Evolutionary conservation across 352 stramenopile species (phyloP).

Genomic region (Phytophthora pseudosyringae): DNA sequence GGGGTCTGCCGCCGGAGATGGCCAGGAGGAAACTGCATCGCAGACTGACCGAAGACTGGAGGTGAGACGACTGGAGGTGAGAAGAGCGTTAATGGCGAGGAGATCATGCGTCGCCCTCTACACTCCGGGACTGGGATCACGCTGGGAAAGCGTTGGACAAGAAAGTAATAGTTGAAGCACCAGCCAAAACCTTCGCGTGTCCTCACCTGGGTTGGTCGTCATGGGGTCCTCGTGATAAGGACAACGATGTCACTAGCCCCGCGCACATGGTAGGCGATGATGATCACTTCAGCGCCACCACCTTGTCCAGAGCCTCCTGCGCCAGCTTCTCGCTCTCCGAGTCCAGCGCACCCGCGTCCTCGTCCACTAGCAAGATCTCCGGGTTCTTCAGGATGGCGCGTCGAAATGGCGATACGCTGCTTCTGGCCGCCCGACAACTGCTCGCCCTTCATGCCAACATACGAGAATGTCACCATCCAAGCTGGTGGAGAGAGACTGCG

Average conservation of each 20-base stretch:
- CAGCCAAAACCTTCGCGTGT: too few relatives aligned
- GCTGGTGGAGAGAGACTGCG: too few relatives aligned
- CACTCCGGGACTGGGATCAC: too few relatives aligned
- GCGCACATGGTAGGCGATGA: conserved; percentile 86
- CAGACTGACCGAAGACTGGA: neutral
- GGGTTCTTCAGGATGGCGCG: conserved; percentile 91
- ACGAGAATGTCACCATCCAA: conserved; percentile 20
- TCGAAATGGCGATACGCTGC: conserved; percentile 91
- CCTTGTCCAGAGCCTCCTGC: conserved; percentile 77
- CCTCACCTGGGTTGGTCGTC: too few relatives aligned
- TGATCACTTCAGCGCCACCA: conserved; percentile 74
- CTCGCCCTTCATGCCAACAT: conserved; percentile 94
- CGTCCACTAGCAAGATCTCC: conserved; percentile 88
- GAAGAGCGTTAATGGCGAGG: too few relatives aligned
- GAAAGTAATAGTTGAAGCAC: too few relatives aligned
- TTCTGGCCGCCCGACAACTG: conserved; percentile 74
- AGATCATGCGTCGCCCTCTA: too few relatives aligned
- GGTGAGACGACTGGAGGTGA: too few relatives aligned
- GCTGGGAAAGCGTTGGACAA: too few relatives aligned
- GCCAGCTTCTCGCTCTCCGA: conserved; percentile 85
- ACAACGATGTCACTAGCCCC: too few relatives aligned
- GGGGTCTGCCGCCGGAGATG: neutral
- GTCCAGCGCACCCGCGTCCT: conserved; percentile 90
- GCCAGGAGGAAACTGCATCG: conserved; percentile 1
- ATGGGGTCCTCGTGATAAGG: too few relatives aligned